Conservation (phyloP, 129 eudicot species). For the Dittrichia graveolens region DNA sequence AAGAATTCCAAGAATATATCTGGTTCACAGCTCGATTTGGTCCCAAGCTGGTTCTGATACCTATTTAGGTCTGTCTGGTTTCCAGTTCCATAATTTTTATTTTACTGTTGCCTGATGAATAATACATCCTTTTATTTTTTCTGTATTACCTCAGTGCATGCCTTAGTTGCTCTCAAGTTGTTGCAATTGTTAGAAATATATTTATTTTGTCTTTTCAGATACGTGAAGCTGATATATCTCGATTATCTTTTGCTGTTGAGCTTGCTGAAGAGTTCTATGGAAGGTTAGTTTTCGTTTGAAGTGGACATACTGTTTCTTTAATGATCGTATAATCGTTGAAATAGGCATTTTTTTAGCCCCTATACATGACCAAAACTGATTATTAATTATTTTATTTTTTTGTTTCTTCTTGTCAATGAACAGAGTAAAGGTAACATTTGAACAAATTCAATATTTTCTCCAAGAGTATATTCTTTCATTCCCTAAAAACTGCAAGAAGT, state of each 20-base stretch:
- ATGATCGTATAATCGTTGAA: neutral
- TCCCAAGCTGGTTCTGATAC: conserved; percentile 3
- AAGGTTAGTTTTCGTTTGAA: conserved; percentile 51
- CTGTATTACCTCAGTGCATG: conserved; percentile 14
- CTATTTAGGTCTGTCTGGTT: neutral
- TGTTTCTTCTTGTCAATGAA: conserved; percentile 29
- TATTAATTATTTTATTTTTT: conserved; percentile 14
- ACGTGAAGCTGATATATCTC: conserved; percentile 98
- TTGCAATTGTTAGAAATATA: neutral
- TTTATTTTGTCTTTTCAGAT: conserved; percentile 46
- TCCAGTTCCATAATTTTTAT: neutral
- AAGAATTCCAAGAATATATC: neutral
- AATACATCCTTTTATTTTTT: no score
- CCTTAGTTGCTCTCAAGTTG: conserved; percentile 10
- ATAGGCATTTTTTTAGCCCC: neutral
- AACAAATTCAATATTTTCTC: conserved; percentile 17
- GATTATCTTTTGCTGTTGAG: conserved; percentile 97
- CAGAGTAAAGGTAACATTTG: conserved; percentile 85
- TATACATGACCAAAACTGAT: conserved; percentile 34
- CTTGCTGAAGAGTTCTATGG: conserved; percentile 99
- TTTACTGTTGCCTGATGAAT: neutral
- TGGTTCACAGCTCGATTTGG: neutral
- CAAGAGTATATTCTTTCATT: conserved; percentile 21
- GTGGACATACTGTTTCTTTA: conserved; percentile 1
- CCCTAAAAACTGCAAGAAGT: neutral